Percentiles rank a stretch among this genome's conserved stretches.
phyloP scores from a whole-genome alignment of 2,329 filamentous ascomycete species.

The Metarhizium robertsii region DNA sequence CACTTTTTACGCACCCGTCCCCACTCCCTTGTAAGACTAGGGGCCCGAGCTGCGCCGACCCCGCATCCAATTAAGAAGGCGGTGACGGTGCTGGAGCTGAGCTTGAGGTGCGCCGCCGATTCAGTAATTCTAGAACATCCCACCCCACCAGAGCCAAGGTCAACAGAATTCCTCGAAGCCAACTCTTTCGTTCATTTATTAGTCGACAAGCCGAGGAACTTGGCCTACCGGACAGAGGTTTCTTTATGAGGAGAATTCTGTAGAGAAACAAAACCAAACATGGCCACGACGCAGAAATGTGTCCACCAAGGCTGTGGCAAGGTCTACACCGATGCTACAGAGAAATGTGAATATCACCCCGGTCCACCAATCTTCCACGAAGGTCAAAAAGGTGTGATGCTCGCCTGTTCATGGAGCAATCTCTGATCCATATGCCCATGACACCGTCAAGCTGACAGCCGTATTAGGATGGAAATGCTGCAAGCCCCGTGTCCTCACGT shows the following conservation, averaged over 20 bases:
- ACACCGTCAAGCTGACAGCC: neutral
- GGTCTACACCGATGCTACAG: constrained; percentile 68
- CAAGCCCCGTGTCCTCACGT: constrained; percentile 91
- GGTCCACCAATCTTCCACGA: constrained; percentile 94
- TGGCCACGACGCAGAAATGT: constrained; percentile 69
- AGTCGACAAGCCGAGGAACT: neutral
- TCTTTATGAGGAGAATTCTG: neutral
- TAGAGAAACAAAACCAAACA: neutral
- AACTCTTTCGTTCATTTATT: neutral
- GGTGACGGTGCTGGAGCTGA: constrained; percentile 17
- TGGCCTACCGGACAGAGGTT: neutral
- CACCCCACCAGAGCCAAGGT: constrained; percentile 18
- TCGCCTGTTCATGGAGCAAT: neutral
- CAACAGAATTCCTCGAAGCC: neutral
- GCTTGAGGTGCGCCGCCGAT: neutral
- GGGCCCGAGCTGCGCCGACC: constrained; percentile 9
- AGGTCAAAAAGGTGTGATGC: constrained; percentile 78
- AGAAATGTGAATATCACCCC: constrained; percentile 85
- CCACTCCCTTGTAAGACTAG: too few relatives aligned
- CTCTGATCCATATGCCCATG: neutral
- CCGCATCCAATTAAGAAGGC: constrained; percentile 26
- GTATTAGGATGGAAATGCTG: constrained; percentile 91
- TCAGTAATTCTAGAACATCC: constrained; percentile 30
- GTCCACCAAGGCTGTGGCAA: constrained; percentile 96
- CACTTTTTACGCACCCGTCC: too few relatives aligned